A percentile compares a stretch with the other conserved stretches of the same genome.
These are phyloP conservation scores for Mycena sanguinolenta DNA, from an alignment of 768 basidiomycete genomes.

Conservation along the genomic window DNA sequence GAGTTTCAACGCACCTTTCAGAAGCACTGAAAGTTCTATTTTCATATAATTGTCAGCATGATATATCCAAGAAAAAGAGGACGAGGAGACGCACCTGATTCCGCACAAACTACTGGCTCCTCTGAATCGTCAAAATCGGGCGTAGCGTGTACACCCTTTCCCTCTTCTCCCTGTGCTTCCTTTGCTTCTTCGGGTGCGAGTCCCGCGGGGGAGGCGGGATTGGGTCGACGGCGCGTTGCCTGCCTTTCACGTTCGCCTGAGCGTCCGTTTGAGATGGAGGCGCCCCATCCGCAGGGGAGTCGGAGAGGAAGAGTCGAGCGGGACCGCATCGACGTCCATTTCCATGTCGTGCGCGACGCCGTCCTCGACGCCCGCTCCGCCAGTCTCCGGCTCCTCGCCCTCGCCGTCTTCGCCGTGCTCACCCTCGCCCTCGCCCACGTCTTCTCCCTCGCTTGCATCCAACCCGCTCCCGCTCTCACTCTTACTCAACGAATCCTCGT, in stretches of 20 bases:
- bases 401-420: neutral
- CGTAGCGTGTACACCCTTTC: constrained; percentile 72
- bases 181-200: constrained; percentile 59
- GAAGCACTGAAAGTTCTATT: constrained; percentile 88
- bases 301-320: too few relatives aligned
- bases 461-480: too few relatives aligned
- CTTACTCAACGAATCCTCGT: too few relatives aligned
- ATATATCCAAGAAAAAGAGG: too few relatives aligned
- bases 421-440: too few relatives aligned
- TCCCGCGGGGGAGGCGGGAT: constrained; percentile 76
- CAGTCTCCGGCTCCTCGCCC: constrained; percentile 44
- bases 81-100: constrained; percentile 90
- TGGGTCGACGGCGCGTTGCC: too few relatives aligned
- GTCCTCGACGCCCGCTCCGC: constrained; percentile 42
- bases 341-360: constrained; percentile 65
- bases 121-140: too few relatives aligned
- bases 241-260: too few relatives aligned
- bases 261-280: too few relatives aligned
- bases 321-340: constrained; percentile 68
- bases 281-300: too few relatives aligned
- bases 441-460: too few relatives aligned
- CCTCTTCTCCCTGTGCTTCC: constrained; percentile 64
- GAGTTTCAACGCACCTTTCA: too few relatives aligned
- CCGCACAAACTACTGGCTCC: constrained; percentile 92
- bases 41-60: neutral